Conservation (phyloP, 139 green algal genomes). For the Chlorella sorokiniana region DNA sequence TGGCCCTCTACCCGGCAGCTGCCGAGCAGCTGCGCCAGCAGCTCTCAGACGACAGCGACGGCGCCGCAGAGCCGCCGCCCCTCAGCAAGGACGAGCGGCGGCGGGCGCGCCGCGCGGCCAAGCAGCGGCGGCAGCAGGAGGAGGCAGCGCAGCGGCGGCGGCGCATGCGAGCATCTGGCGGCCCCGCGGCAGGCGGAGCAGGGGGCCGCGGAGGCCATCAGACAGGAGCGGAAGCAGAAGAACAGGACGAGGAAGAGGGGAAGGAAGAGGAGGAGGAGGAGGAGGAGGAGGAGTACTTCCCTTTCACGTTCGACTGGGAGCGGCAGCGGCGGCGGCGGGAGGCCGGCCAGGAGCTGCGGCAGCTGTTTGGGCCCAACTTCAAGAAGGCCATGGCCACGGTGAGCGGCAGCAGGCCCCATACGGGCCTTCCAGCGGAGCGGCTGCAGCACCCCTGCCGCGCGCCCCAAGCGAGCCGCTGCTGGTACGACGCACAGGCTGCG, state of each 20-base stretch:
- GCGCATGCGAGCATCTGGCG: too few relatives aligned
- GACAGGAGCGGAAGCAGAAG: neutral
- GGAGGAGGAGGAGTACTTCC: slow-evolving; percentile 1
- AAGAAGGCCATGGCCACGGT: slow-evolving; percentile 15
- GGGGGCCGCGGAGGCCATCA: neutral
- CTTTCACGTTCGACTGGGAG: slow-evolving; percentile 5
- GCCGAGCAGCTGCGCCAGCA: slow-evolving; percentile 1
- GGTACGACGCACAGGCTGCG: too few relatives aligned
- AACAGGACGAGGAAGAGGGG: neutral
- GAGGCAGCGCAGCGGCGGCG: neutral
- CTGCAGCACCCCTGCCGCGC: neutral
- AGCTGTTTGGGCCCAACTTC: slow-evolving; percentile 5
- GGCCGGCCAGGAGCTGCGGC: slow-evolving; percentile 15
- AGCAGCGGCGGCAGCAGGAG: neutral
- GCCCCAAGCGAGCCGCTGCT: too few relatives aligned
- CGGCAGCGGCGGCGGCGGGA: slow-evolving; percentile 4
- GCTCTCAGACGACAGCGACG: too few relatives aligned
- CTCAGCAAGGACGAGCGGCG: neutral
- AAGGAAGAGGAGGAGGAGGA: neutral
- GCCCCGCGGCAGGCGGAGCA: neutral
- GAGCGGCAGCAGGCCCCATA: neutral
- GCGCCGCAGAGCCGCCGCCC: neutral
- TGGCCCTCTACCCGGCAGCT: neutral
- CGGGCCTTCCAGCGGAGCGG: too few relatives aligned
- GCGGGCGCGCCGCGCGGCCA: neutral